phyloP scores from a whole-genome alignment of 1,139 yeast species.

The Debaryomycetaceae sp. region DNA sequence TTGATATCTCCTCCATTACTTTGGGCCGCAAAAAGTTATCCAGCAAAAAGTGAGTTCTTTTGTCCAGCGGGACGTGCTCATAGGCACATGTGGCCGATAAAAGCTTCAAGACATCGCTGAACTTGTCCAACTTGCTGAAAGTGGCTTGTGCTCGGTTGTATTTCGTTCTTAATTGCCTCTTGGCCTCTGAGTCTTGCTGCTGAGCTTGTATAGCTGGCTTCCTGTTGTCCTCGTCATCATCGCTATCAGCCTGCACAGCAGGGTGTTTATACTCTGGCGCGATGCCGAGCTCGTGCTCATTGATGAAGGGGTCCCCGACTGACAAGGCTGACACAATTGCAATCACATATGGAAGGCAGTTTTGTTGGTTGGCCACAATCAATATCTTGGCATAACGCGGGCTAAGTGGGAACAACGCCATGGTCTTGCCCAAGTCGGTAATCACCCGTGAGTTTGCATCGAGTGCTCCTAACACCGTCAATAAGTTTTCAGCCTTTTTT shows the following conservation, averaged over 20 bases:
- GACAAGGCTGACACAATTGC: constrained; percentile 91
- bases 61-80: constrained; percentile 62
- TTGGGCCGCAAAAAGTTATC: constrained; percentile 64
- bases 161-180: constrained; percentile 41
- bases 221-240: constrained; percentile 21
- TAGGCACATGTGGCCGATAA: constrained; percentile 85
- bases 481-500: constrained; percentile 59
- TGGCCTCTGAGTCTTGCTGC: constrained; percentile 29
- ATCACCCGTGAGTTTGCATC: constrained; percentile 44
- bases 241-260: constrained; percentile 17
- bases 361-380: constrained; percentile 80
- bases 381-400: constrained; percentile 92
- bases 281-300: constrained; percentile 68
- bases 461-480: constrained; percentile 78
- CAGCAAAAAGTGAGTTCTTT: constrained; percentile 44
- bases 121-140: constrained; percentile 64
- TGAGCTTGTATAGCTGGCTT: constrained; percentile 26
- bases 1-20: constrained; percentile 78
- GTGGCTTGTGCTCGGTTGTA: constrained; percentile 53
- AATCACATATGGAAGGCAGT: constrained; percentile 79
- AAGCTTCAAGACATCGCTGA: constrained; percentile 70
- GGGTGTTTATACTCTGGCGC: constrained; percentile 15
- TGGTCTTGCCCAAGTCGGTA: constrained; percentile 76
- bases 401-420: constrained; percentile 89
- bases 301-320: constrained; percentile 87